Evolutionary conservation across 192 early-diverging fungal genomes (phyloP), one percentile per base, ranked within the genome.

Genomic region (Coemansia sp.): DNA sequence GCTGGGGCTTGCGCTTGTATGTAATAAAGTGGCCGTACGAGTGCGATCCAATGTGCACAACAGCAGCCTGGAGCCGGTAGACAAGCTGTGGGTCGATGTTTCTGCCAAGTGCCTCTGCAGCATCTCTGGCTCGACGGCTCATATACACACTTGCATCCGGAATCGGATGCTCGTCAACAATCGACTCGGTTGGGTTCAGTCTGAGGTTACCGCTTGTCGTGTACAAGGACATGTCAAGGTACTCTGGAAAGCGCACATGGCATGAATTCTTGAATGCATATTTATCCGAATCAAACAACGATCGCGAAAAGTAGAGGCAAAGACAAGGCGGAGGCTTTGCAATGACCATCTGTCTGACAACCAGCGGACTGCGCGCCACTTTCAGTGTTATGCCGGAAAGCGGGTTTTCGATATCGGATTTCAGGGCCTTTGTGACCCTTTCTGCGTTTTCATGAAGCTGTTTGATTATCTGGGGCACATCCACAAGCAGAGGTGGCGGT

Each of bases 11-110:
- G 72, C 90, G 88, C 18, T 95, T 81, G 77, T 95, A 97, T 0
- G 95, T 93, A 26, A 98, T 89, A 87, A 96, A 99, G 74, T 99
- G 97, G 9, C 97, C 97, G 0, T 87, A 90, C 10, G 96, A 91
- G 74, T 99, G 97, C 42, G 81, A 84, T 12, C 97, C 97, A 61
- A 90, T 88, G 70, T 99, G 97, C 12, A 96, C 88, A 53, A 99
- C 90, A 1, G 95, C 94, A 6, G 93, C 88, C 58, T 86, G 87
- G 18, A 99, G 79, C n/a, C 87, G 87, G 73, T 97, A 83, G 91
- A 64, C 79, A n/a, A 57, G 70, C 49, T 76, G 79, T 7, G 64
- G 64, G 32, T 69, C 65, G 47, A 72, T 60, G 44, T 58, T 67
- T 11, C 67, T 45, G 23, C 79, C 74, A 6, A 81, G 64, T 7